A percentile compares a stretch with the other conserved stretches of the same genome.
Conservation (phyloP, 768 basidiomycete species). For the Zangia roseola region DNA sequence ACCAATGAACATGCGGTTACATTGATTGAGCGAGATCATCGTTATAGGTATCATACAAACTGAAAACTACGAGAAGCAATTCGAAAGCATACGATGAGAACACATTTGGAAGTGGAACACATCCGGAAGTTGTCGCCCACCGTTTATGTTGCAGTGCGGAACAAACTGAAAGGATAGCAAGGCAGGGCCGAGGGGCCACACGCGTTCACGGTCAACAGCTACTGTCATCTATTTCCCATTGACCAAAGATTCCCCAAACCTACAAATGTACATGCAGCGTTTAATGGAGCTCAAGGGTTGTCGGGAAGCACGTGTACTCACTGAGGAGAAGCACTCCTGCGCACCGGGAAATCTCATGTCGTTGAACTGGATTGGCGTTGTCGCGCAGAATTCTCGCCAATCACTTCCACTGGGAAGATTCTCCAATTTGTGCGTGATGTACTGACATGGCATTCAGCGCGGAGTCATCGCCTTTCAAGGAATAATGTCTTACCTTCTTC, state of each 20-base stretch:
- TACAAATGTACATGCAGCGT: conserved; percentile 2
- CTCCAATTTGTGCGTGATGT: conserved; percentile 25
- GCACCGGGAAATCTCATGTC: conserved; percentile 23
- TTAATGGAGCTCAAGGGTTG: background rate
- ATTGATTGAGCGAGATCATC: too few species aligned
- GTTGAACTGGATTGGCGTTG: conserved; percentile 30
- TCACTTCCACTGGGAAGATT: conserved; percentile 24
- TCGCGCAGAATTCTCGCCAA: conserved; percentile 36
- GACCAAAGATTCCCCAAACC: conserved; percentile 22
- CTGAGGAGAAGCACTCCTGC: conserved; percentile 14
- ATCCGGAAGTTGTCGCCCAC: too few species aligned
- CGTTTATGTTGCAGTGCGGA: too few species aligned
- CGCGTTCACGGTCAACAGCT: conserved; percentile 11
- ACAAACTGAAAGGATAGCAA: too few species aligned
- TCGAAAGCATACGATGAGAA: too few species aligned
- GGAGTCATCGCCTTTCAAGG: background rate
- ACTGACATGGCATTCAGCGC: conserved; percentile 17
- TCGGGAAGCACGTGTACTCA: conserved; percentile 6
- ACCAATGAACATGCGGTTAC: too few species aligned
- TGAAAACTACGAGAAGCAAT: too few species aligned
- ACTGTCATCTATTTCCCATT: conserved; percentile 26
- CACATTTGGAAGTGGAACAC: too few species aligned
- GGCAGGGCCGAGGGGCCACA: too few species aligned
- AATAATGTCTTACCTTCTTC: conserved; percentile 12
- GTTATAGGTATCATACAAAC: too few species aligned